Base-by-base conservation (phyloP, 495 filamentous ascomycete genomes). In the Pseudoneurospora amorphoporcata region DNA sequence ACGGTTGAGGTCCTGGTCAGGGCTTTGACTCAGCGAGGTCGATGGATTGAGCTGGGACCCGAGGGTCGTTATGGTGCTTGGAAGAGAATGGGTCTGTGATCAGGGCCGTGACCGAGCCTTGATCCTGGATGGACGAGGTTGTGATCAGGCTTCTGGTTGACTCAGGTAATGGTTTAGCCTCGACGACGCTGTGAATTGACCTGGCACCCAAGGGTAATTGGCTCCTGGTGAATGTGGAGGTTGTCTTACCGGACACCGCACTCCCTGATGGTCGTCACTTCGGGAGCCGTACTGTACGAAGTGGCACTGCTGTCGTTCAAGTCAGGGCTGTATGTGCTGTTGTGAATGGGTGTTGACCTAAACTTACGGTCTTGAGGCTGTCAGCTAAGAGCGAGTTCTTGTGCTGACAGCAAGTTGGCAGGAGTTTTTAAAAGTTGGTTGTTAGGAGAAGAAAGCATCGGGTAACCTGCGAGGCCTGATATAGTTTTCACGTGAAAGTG, bases 11-110 rank as follows among this genome's bases (percentile, higher is more conserved):
- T 6, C 79, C 71, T 38, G 61, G 78, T 39, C 79, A 76, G 10
- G 73, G 76, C 40, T 76, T 77, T 3, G 81, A 76, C n/a, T 73
- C 73, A 14, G 71, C 74, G 58, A 73, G 72, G 68, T 79, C 79
- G 32, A 23, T 76, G 72, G 10, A 39, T 71, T 2, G 77, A 69
- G 42, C 75, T 77, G 41, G 73, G 71, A 23, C 77, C 73, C 3
- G 82, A 78, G n/a, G 71, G 76, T 7, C 75, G 71, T 7, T 76
- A 74, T 0, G 39, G 10, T 40, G 8, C 39, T 40, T 40, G 39
- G 8, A 94, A 98, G 16, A 97, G 84, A 73, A 87, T 90, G 77
- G 98, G 97, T 81, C 98, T 98, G 19, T 96, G 85, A 73, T 97
- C 95, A 0, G 95, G 88, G 3, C 93, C 95, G 43, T 92, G 88